Evolutionary conservation across 371 early-diverging fungal species (phyloP), one percentile per base, ranked within the genome.

Genomic region (Mortierella sp.): DNA sequence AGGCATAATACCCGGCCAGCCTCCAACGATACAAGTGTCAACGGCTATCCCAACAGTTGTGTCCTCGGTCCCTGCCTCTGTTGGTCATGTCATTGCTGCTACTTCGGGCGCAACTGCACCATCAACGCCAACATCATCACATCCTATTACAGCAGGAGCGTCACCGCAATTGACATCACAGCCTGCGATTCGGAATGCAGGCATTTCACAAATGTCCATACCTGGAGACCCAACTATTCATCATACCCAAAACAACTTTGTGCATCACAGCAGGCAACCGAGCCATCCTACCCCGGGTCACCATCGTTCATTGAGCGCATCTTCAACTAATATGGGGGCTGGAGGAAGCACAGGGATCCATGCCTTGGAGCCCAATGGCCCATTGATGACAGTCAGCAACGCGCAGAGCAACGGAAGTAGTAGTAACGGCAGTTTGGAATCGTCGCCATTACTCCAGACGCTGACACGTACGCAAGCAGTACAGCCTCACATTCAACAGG

Each of bases 191-290:
- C 65, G 60, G 7, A 60, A 65, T 25, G 47, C 56, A 5, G 47
- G 31, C 12, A 41, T 52, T 8, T 47, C 39, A n/a, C 52, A 54
- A 24, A 22, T 51, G 25, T 40, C 71, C 19, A 24, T 52, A 8
- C 47, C 58, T 21, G 47, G 44, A n/a, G 71, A 63, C 27, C 41
- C 52, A 29, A 12, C 57, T 0, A 43, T 51, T 16, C 63, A 57
- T 17, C 60, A 70, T 31, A 58, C 48, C 21, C 71, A 59, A 22
- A 34, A 31, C 37, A 59, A 31, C 14, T 43, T 60, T 44, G 46
- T 63, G 12, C 70, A 69, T 12, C 71, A 70, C 31, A 59, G 43
- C 37, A 28, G 71, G 12, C 71, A 63, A 28, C 31, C 71, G 13
- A 64, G 60, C 43, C 64, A 59, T 45, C 48, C 63, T 47, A 60